phyloP scores from a whole-genome alignment of 176 grass and related monocot species.

The Chloris gayana region DNA sequence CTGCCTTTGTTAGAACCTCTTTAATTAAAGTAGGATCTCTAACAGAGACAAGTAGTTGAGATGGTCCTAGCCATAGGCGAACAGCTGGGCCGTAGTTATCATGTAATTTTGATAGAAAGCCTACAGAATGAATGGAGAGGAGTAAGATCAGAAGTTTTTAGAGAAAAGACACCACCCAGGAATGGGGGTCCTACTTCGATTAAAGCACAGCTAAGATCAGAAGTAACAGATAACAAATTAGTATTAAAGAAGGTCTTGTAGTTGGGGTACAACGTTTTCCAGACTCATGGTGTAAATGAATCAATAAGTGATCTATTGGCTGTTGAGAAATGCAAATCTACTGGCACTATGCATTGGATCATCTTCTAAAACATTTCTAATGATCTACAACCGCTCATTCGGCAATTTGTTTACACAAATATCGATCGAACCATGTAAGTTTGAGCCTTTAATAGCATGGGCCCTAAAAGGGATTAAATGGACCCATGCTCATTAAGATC shows the following conservation, averaged over 20 bases:
- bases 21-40: conserved; percentile 74
- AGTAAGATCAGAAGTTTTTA: conserved; percentile 31
- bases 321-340: background rate
- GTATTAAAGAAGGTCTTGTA: background rate
- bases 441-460: conserved; percentile 2
- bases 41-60: conserved; percentile 90
- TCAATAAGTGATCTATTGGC: background rate
- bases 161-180: background rate
- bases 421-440: conserved; percentile 12
- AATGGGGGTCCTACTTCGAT: too few relatives aligned
- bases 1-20: conserved; percentile 75
- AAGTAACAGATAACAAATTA: conserved; percentile 12
- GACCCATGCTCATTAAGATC: conserved; percentile 23
- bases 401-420: background rate
- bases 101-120: conserved; percentile 77
- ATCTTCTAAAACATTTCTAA: background rate
- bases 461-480: conserved; percentile 24
- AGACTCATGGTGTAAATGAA: background rate
- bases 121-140: conserved; percentile 47
- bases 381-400: background rate
- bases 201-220: too few relatives aligned
- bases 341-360: conserved; percentile 9
- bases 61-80: conserved; percentile 80
- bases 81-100: conserved; percentile 84
- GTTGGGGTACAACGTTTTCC: background rate